A percentile compares a stretch with the other conserved stretches of the same genome.
Evolutionary conservation across 129 eudicot species (phyloP).

Genomic region (Arctium minus): DNA sequence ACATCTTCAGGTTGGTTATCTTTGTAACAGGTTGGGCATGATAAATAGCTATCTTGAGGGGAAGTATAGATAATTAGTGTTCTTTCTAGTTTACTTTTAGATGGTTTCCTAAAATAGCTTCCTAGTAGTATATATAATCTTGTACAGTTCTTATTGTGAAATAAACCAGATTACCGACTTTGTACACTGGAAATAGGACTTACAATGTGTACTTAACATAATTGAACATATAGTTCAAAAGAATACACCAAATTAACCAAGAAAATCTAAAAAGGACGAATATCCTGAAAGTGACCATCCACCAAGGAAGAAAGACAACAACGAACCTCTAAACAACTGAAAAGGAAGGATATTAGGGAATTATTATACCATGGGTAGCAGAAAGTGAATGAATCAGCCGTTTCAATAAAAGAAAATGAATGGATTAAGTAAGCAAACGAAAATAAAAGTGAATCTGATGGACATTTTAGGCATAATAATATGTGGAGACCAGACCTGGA

Average conservation of each 20-base stretch:
- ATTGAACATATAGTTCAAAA: not conserved
- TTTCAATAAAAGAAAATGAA: not conserved
- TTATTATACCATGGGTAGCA: not conserved
- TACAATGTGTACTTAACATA: not conserved
- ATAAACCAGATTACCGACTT: too few species aligned
- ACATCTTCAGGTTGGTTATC: too few species aligned
- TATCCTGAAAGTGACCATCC: not conserved
- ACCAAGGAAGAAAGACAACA: not conserved
- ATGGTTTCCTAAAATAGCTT: too few species aligned
- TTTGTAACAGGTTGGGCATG: too few species aligned
- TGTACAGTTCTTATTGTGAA: too few species aligned
- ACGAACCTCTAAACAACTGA: not conserved
- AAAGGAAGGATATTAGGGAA: not conserved
- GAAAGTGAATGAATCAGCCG: not conserved
- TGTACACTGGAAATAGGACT: too few species aligned
- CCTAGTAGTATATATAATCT: too few species aligned
- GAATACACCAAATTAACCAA: not conserved
- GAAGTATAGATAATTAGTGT: too few species aligned
- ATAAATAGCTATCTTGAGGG: too few species aligned
- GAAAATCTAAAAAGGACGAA: not conserved
- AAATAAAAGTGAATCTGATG: not conserved
- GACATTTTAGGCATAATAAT: not conserved
- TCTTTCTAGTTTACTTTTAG: too few species aligned
- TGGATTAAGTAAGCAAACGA: not conserved
- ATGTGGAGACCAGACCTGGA: slow-evolving; percentile 51